A percentile compares a stretch with the other conserved stretches of the same genome.
These are phyloP conservation scores for Linnemannia elongata DNA, from an alignment of 192 early-diverging fungal species.

Conservation along the genomic window DNA sequence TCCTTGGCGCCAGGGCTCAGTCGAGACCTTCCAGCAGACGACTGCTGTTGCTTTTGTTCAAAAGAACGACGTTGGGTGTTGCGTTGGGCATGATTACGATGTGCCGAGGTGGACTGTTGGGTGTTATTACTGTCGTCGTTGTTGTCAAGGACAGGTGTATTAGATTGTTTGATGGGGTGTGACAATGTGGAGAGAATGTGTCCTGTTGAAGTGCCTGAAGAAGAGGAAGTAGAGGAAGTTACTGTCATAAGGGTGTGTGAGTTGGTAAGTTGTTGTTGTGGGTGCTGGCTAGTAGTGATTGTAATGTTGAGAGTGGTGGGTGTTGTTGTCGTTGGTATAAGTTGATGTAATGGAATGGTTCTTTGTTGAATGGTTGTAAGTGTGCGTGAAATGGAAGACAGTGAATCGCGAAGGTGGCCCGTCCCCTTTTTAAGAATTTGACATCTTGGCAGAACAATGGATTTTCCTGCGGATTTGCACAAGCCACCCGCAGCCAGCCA, in stretches of 20 bases:
- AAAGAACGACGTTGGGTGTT: neutral
- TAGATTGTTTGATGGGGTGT: neutral
- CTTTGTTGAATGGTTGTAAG: neutral
- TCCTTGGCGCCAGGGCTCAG: slow-evolving; percentile 46
- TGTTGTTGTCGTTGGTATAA: neutral
- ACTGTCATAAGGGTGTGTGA: neutral
- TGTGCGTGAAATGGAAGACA: neutral
- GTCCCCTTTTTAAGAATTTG: neutral
- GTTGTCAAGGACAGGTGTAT: neutral
- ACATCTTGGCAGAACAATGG: too few relatives aligned
- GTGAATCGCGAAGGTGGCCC: neutral
- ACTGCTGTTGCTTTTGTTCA: neutral
- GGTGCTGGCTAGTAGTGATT: neutral
- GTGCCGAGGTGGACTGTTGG: neutral
- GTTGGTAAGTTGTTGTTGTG: neutral
- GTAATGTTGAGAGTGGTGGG: neutral
- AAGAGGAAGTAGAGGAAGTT: neutral
- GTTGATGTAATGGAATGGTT: neutral
- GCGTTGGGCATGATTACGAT: neutral
- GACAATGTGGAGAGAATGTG: neutral
- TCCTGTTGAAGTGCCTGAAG: neutral
- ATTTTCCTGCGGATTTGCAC: neutral
- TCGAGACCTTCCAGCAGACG: slow-evolving; percentile 3
- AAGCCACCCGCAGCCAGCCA: slow-evolving; percentile 45
- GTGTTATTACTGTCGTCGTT: neutral